Base-by-base conservation (phyloP, 176 grass and related monocot genomes). In the Eremochloa ophiuroides region DNA sequence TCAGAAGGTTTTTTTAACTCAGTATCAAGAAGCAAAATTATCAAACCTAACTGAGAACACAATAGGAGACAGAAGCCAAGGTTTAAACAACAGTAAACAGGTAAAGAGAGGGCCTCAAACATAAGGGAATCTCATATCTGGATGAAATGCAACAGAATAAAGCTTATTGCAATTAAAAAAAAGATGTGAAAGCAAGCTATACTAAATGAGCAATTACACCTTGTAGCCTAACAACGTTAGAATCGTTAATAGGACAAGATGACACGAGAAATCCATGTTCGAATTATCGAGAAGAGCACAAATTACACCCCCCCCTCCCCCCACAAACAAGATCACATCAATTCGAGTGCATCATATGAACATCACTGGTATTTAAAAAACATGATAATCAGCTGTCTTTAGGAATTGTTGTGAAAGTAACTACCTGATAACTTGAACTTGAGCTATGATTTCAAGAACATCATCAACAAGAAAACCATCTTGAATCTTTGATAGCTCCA, bases 341-440 rank as follows among this genome's bases (percentile, higher is more conserved):
- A 42, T 25, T 56, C 20, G 72, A 64, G 27, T 35, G 15, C 59
- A 62, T 20, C 20, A 84, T 60, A 25, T 59, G 75, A 69, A 37
- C 51, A 80, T 50, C 13, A 63, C 38, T 38, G 41, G 29, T 56
- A 38, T 55, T 74, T 50, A 18, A 51, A 50, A 79, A 67, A 34
- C 23, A 84, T 33, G 60, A 41, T 66, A 66, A 64, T 79, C 20
- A 34, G 9, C 48, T 28, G 7, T 37, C 12, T 3, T 50, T 0
- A 66, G 56, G 64, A 68, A 28, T 29, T 1, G 13, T 15, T 62
- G 15, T 29, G 26, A 84, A 69, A 65, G 41, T 77, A 48, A 4
- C 23, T 87, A 99, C 96, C 96, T 99, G 43, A 99, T 95, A 76
- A 99, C 91, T 90, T 99, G 96, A 83, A 99, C 96, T 93, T 99